These are phyloP conservation scores for Metarhizium rileyi DNA, from an alignment of 2,329 filamentous ascomycete genomes.

Conservation along the genomic window DNA sequence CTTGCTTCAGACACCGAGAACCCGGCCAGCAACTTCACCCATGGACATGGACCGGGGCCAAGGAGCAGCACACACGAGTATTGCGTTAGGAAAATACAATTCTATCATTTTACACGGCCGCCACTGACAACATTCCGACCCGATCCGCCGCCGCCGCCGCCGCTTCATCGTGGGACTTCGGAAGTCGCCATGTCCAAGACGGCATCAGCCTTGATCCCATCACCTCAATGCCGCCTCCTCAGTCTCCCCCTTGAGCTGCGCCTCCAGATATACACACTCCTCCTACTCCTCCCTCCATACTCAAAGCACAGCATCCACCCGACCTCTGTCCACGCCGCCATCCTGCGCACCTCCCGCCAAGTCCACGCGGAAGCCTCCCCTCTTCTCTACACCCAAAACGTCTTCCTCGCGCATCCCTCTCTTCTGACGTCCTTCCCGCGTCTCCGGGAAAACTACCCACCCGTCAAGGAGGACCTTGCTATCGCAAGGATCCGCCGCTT, in stretches of 20 bases:
- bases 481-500: conserved; percentile 27
- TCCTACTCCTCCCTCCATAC: conserved; percentile 27
- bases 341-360: conserved; percentile 31
- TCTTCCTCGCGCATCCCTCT: conserved; percentile 31
- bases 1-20: no score
- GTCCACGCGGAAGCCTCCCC: conserved; percentile 30
- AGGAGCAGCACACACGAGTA: no score
- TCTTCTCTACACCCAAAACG: conserved; percentile 33
- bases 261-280: conserved; percentile 34
- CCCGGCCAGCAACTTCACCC: no score
- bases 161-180: no score
- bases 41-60: no score
- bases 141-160: no score
- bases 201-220: neutral
- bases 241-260: conserved; percentile 36
- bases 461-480: conserved; percentile 19
- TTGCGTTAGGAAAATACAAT: no score
- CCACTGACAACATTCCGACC: no score
- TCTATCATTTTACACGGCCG: no score
- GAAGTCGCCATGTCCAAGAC: neutral
- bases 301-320: conserved; percentile 10
- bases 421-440: conserved; percentile 31
- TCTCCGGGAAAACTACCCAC: conserved; percentile 23
- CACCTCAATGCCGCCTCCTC: conserved; percentile 25
- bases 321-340: conserved; percentile 22